A percentile compares a stretch with the other conserved stretches of the same genome.
phyloP scores from a whole-genome alignment of 2,329 filamentous ascomycete species.

The Pseudocercospora ulei region DNA sequence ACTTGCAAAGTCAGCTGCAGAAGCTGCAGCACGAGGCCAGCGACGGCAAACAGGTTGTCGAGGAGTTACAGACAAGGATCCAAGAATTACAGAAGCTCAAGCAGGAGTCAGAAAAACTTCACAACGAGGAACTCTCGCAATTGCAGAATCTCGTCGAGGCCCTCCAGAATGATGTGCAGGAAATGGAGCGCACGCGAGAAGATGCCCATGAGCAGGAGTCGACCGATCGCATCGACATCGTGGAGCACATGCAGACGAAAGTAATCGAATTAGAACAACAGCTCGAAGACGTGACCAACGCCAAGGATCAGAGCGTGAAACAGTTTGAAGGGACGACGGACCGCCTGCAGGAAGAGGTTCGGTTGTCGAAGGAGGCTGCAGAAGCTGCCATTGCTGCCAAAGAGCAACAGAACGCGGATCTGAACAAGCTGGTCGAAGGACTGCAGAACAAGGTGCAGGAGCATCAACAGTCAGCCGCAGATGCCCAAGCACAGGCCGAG shows the following conservation, averaged over 20 bases:
- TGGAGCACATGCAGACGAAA: slow-evolving; percentile 22
- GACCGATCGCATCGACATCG: slow-evolving; percentile 6
- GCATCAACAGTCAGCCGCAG: slow-evolving; percentile 18
- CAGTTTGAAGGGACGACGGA: slow-evolving; percentile 16
- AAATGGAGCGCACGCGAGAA: slow-evolving; percentile 11
- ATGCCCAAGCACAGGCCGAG: slow-evolving; percentile 13
- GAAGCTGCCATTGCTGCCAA: slow-evolving; percentile 17
- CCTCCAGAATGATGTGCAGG: slow-evolving; percentile 13
- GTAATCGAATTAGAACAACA: slow-evolving; percentile 17
- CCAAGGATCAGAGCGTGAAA: slow-evolving; percentile 15
- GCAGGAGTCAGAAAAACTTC: slow-evolving; percentile 15
- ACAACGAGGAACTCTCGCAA: slow-evolving; percentile 13
- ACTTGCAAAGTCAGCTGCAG: slow-evolving; percentile 21
- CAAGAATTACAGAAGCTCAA: slow-evolving; percentile 17
- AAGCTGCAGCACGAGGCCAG: slow-evolving; percentile 23
- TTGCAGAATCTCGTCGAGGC: slow-evolving; percentile 13
- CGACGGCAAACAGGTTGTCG: slow-evolving; percentile 19
- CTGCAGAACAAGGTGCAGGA: slow-evolving; percentile 21
- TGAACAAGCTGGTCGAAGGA: slow-evolving; percentile 19
- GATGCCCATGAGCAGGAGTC: slow-evolving; percentile 13
- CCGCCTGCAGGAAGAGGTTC: slow-evolving; percentile 16
- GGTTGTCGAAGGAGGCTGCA: slow-evolving; percentile 11
- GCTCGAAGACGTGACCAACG: slow-evolving; percentile 16
- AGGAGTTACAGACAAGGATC: slow-evolving; percentile 17
- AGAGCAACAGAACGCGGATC: slow-evolving; percentile 21